Evolutionary conservation across 352 stramenopile genomes (phyloP).

Genomic region (Achlya hypogyna): DNA sequence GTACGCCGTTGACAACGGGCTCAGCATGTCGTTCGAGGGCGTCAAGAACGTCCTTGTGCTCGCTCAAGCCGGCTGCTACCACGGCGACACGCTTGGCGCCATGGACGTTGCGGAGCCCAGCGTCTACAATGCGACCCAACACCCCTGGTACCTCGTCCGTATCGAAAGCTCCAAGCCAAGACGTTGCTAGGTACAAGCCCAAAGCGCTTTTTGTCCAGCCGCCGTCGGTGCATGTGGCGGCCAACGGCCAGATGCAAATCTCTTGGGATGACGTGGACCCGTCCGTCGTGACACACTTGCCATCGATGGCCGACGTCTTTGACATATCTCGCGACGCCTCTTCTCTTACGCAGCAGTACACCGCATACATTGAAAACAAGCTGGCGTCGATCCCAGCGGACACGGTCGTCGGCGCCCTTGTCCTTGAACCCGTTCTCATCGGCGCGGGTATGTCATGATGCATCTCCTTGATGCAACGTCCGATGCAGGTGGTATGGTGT

Average conservation of each 20-base stretch:
- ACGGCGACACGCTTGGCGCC: conserved; percentile 85
- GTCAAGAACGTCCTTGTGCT: conserved; percentile 60
- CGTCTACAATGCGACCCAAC: conserved; percentile 87
- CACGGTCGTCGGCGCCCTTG: conserved; percentile 48
- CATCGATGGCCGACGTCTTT: conserved; percentile 43
- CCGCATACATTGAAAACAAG: conserved; percentile 44
- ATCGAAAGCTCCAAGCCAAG: not conserved
- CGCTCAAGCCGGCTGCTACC: conserved; percentile 86
- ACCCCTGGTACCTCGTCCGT: conserved; percentile 52
- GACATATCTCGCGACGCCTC: conserved; percentile 29
- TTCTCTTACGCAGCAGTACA: conserved; percentile 40
- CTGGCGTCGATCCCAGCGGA: conserved; percentile 33
- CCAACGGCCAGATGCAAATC: not conserved
- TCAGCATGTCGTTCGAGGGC: conserved; percentile 24
- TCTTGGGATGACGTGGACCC: conserved; percentile 1
- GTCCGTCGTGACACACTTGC: not conserved
- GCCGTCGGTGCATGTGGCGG: conserved; percentile 47
- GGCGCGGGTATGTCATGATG: conserved; percentile 38
- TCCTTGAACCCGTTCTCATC: conserved; percentile 88
- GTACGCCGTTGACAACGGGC: conserved; percentile 53
- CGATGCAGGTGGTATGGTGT: conserved; percentile 61
- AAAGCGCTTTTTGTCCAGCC: conserved; percentile 75
- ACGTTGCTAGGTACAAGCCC: conserved; percentile 41
- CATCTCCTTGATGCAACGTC: not conserved
- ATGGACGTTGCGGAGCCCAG: conserved; percentile 88